Base-by-base conservation (phyloP, 1,284 basidiomycete genomes). In the Erythrobasidium hasegawianum region DNA sequence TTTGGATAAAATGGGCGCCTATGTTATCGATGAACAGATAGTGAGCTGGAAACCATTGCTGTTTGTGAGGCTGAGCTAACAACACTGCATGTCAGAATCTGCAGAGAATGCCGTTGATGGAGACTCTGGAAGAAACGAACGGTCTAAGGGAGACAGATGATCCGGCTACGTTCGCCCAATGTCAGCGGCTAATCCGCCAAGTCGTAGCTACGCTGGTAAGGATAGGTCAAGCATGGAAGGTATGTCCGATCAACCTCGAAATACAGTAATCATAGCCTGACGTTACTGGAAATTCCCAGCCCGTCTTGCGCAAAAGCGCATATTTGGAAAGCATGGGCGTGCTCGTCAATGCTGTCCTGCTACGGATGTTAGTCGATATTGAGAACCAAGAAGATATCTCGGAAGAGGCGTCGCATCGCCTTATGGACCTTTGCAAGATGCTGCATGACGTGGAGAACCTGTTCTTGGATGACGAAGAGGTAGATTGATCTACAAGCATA, bases 331-430 rank as follows among this genome's bases (percentile, higher is more conserved):
- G 75, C 1, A 68, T 95, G 16, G 95, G 95, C 7, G 78, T 81
- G 16, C 77, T 96, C 11, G 84, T 89, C 13, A 87, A 97, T 67
- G 81, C 84, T 11, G 85, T 86, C 2, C 80, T 95, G 33, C 80
- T 80, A 2, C 81, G 84, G 2, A 83, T 96, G 3, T 80, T 94
- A 10, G 81, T 82, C 53, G 87, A 89, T 71, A 83, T 97, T 13
- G 79, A 94, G 52, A 85, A 84, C 0, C 79, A 97, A 56, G 82
- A 84, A 1, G 95, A 98, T 77, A 97, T 98, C 71, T 87, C 92
- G 0, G 94, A 91, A 73, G 81, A 85, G 10, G 94, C 97, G 72
- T 95, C 92, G 2, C 86, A 89, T 71, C 82, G 86, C 52, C 79
- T 98, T 38, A 87, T 87, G 71, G 86, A 89, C 73, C 81, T 97